A percentile compares a stretch with the other conserved stretches of the same genome.
Conservation (phyloP, 2,329 filamentous ascomycete genomes). For the Polychaeton citri region DNA sequence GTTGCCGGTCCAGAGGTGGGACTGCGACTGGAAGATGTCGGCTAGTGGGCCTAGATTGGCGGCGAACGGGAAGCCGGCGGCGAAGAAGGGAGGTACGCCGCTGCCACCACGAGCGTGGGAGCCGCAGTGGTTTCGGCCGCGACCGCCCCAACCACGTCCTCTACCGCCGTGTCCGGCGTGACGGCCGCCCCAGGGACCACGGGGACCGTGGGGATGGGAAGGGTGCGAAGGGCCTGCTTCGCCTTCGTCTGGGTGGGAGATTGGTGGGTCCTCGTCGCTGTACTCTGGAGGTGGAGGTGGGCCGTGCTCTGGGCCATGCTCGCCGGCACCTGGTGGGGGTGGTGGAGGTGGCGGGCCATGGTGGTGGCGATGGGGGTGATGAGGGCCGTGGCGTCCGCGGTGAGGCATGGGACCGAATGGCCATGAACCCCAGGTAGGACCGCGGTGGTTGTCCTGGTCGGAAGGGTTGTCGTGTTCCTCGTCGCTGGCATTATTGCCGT, state of each 20-base stretch:
- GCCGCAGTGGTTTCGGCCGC: conserved; percentile 1
- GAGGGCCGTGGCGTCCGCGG: conserved; percentile 13
- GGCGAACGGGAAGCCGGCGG: conserved; percentile 10
- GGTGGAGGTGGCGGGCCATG: conserved; percentile 18
- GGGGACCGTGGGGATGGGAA: conserved; percentile 5
- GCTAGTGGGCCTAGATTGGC: conserved; percentile 11
- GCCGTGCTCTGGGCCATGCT: conserved; percentile 4
- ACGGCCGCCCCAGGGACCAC: conserved; percentile 12
- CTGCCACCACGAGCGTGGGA: conserved; percentile 7
- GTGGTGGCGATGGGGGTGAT: conserved; percentile 10
- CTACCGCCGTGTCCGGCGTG: conserved; percentile 15
- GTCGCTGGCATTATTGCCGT: conserved; percentile 14
- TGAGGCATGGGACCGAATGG: conserved; percentile 18
- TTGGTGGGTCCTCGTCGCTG: conserved; percentile 8
- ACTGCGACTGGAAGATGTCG: conserved; percentile 18
- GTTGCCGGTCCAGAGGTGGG: conserved; percentile 21
- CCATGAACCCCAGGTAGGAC: conserved; percentile 17
- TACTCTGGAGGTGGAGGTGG: conserved; percentile 9
- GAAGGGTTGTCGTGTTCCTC: conserved; percentile 11
- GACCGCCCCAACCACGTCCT: conserved; percentile 14
- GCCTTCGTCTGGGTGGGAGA: conserved; percentile 8
- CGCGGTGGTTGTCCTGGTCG: conserved; percentile 5
- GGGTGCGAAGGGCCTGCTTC: conserved; percentile 7
- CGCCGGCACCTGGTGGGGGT: neutral
- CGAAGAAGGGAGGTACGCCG: conserved; percentile 7